Conservation (phyloP, 1,284 basidiomycete species). For the Meripilus lineatus region DNA sequence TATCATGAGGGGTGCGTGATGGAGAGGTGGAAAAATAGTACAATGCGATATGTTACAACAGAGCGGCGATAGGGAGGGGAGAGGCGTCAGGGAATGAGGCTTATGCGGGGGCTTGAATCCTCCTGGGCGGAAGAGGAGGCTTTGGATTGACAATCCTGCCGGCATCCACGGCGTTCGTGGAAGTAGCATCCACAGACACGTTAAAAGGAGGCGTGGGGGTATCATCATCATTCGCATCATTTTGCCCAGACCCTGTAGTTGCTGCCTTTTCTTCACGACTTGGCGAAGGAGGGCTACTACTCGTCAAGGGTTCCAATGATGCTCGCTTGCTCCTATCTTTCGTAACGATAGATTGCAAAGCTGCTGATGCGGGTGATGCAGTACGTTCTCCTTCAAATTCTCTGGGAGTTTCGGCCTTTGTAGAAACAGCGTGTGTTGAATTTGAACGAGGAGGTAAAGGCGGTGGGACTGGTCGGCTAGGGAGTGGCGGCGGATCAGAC, state of each 20-base stretch:
- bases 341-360: slow-evolving; percentile 48
- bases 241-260: background rate
- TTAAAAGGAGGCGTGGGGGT: background rate
- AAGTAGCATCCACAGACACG: too few relatives aligned
- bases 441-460: slow-evolving; percentile 55
- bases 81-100: slow-evolving; percentile 3
- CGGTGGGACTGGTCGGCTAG: slow-evolving; percentile 35
- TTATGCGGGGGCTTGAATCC: slow-evolving; percentile 16
- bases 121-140: slow-evolving; percentile 34
- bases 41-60: too few relatives aligned
- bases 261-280: background rate
- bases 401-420: slow-evolving; percentile 21
- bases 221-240: slow-evolving; percentile 4
- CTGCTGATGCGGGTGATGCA: slow-evolving; percentile 42
- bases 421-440: slow-evolving; percentile 23
- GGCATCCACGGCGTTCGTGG: background rate
- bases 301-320: slow-evolving; percentile 14
- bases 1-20: too few relatives aligned
- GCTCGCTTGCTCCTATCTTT: slow-evolving; percentile 36
- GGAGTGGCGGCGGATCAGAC: slow-evolving; percentile 9
- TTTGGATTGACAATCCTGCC: slow-evolving; percentile 15
- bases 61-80: too few relatives aligned
- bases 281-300: slow-evolving; percentile 4
- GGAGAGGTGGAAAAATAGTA: too few relatives aligned
- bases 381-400: slow-evolving; percentile 16